Base-by-base conservation (phyloP, 140 eudicot species). In the Senecio squalidus region DNA sequence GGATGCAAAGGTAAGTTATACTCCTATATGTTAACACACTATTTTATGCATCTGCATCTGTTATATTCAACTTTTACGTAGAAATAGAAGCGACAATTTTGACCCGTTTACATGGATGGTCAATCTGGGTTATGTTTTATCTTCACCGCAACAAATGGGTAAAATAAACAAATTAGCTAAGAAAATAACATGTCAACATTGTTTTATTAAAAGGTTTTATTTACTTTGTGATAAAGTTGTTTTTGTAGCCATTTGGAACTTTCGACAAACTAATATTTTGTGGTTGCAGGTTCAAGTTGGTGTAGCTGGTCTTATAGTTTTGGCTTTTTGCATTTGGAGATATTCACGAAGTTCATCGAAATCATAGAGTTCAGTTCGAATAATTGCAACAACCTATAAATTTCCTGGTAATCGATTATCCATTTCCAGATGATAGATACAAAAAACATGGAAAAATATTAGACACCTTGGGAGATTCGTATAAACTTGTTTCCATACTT, bases 311-410 rank as follows among this genome's bases (percentile, higher is more conserved):
- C 40, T 76, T 48, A 49, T 82, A 3, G 58, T 85, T 66, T 56
- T 89, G 74, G 83, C 55, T 29, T 76, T 89, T 26, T 70, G 66
- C 56, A 18, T 89, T 29, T 85, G 93, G 97, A 85, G 80, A 85
- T 80, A 80, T 74, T 75, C 83, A 14, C 68, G 82, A 51, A 76
- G 66, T 45, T 55, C 82, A 30, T 43, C 50, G 0, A 67, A 49
- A 65, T 39, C 86, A 1, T 73, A 75, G 71, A 55, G 49, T 47
- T 14, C 3, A 22, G 45, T 34, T 64, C 11, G 38, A 36, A 14
- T 55, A 36, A 29, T 21, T 18, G 29, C 23, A 7, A 25, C 18
- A 34, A 34, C 7, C 34, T 25, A 25, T 6, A 49, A 25, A 13
- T 50, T 51, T 51, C 26, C 18, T 1, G 17, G n/a, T 26, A 13